Base-by-base conservation (phyloP, 2,329 filamentous ascomycete species). In the Exophiala mesophila region DNA sequence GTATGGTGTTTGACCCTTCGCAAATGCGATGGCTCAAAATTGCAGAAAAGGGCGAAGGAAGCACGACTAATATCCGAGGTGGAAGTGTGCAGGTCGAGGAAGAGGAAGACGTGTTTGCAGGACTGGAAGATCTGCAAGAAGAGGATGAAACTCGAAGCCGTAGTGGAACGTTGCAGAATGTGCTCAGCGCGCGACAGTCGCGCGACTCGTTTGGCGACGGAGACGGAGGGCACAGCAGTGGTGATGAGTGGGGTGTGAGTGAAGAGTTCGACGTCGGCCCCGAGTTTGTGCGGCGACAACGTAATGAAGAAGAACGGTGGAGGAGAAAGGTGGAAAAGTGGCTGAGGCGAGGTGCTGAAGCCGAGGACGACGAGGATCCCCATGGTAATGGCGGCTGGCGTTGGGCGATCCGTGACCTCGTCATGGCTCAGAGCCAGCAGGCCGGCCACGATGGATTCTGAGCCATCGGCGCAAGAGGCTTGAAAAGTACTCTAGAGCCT, bases 261-360 rank as follows among this genome's bases (percentile, higher is more conserved):
- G 92, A 98, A 65, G 92, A 98, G 62, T 98, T 98, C 57, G 92
- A 98, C 60, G 88, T 98, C 42, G 92, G 92, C 0, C 92, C 90
- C 3, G 88, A 94, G 63, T 98, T 97, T 60, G 82, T 97, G 50
- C 77, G 83, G 56, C 76, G 89, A 50, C 90, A 97, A 60, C 77
- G 85, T 46, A 88, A 90, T 58, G 92, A 98, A 66, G 92, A 98
- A 67, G 83, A 87, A 35, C 77, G 86, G 48, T 98, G 92, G 92
- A 77, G 83, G 54, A 82, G 82, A 62, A 90, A 89, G 67, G 90
- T 90, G 54, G 83, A 85, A 60, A 82, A 78, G 57, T 98, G 92
- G 92, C 78, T 90, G 51, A 76, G 76, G 41, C 39, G 38, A 29
- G 51, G 43, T 2, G 35, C 32, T 3, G 53, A 55, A 19, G 43